Evolutionary conservation across 441 rosid species (phyloP).

Genomic region (Geranium incanum): DNA sequence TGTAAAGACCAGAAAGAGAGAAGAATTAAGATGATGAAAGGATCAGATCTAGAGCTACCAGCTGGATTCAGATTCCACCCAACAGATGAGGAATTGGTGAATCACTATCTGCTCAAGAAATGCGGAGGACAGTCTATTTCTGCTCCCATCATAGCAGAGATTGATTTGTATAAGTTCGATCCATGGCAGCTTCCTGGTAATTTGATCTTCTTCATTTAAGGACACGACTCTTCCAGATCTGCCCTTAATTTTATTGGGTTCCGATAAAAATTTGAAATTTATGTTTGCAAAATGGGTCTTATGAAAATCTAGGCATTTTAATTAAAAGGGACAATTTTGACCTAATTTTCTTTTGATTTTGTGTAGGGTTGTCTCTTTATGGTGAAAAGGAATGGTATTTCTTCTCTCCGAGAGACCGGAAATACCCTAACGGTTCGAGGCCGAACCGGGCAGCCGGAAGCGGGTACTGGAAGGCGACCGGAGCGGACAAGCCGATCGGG

Average conservation of each 20-base stretch:
- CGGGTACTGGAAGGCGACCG: conserved; percentile 96
- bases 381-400: conserved; percentile 94
- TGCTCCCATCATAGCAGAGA: conserved; percentile 67
- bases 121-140: conserved; percentile 58
- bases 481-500: conserved; percentile 88
- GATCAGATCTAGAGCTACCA: conserved; percentile 39
- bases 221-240: too few species aligned
- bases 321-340: background rate
- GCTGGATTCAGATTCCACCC: conserved; percentile 91
- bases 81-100: conserved; percentile 83
- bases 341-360: background rate
- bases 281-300: background rate
- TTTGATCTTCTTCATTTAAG: background rate
- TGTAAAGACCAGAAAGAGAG: background rate
- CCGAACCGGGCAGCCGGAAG: conserved; percentile 79
- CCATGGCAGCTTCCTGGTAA: conserved; percentile 89
- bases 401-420: conserved; percentile 74
- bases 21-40: conserved; percentile 23
- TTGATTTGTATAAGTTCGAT: conserved; percentile 64
- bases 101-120: conserved; percentile 63
- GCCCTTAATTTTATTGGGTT: background rate
- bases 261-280: background rate
- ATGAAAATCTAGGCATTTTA: too few species aligned
- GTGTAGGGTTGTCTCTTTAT: conserved; percentile 51
- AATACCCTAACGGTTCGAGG: conserved; percentile 84